phyloP scores from a whole-genome alignment of 2,329 filamentous ascomycete genomes.

The Diaporthe eres region DNA sequence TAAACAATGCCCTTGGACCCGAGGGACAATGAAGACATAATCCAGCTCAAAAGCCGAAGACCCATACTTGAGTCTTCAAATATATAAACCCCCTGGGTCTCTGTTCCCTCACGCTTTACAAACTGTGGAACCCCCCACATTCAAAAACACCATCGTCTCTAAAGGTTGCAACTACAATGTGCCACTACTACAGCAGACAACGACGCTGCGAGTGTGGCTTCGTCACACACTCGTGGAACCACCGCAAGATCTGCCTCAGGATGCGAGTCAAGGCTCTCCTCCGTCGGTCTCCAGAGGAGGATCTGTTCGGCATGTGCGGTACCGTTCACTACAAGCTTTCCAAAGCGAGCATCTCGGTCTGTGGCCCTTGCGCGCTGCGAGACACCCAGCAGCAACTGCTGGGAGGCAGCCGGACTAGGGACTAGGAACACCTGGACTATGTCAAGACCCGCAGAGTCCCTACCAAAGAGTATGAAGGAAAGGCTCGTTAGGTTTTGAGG shows the following conservation, averaged over 20 bases:
- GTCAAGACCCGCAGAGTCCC: neutral
- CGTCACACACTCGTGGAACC: neutral
- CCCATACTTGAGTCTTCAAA: neutral
- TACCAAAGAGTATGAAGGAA: neutral
- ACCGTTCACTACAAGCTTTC: neutral
- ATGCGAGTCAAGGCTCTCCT: neutral
- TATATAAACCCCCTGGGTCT: neutral
- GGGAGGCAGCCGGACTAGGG: neutral
- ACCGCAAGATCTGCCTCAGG: neutral
- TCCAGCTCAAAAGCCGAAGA: too few relatives aligned
- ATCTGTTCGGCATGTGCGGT: slow-evolving; percentile 1
- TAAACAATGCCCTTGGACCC: neutral
- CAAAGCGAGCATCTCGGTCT: neutral
- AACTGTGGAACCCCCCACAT: neutral
- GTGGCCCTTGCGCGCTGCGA: neutral
- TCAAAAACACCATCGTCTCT: neutral
- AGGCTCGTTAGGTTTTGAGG: neutral
- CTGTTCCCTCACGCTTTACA: neutral
- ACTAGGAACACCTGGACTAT: neutral
- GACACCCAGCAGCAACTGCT: neutral
- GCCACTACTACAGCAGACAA: neutral
- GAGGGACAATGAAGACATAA: neutral
- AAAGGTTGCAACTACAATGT: neutral
- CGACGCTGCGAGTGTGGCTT: neutral
- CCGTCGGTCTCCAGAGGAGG: neutral